Percentiles rank a stretch among this genome's conserved stretches.
These are phyloP conservation scores for Melampsora americana DNA, from an alignment of 1,284 basidiomycete species.

Conservation along the genomic window DNA sequence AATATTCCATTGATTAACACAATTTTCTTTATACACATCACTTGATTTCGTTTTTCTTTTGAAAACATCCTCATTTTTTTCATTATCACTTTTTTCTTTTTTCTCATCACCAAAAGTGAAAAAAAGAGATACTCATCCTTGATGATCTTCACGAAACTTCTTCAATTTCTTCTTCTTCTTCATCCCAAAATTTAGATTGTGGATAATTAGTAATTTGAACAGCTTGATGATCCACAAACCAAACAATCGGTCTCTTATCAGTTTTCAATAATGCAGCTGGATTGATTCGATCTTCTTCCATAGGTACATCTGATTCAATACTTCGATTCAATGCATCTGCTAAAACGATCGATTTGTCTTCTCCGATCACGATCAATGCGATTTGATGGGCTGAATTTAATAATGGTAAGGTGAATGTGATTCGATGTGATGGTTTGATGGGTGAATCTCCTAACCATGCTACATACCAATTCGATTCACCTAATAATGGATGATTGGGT, in stretches of 20 bases:
- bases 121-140: too few relatives aligned
- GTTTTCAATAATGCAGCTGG: conserved; percentile 28
- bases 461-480: conserved; percentile 43
- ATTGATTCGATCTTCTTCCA: conserved; percentile 43
- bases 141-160: too few relatives aligned
- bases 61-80: too few relatives aligned
- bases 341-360: conserved; percentile 18
- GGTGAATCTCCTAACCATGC: conserved; percentile 40
- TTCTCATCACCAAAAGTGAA: too few relatives aligned
- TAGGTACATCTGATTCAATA: conserved; percentile 40
- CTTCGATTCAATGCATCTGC: conserved; percentile 25
- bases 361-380: conserved; percentile 31
- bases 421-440: conserved; percentile 20
- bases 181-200: conserved; percentile 41
- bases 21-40: too few relatives aligned
- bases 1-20: too few relatives aligned
- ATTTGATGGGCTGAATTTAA: conserved; percentile 34
- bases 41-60: too few relatives aligned
- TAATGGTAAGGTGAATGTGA: conserved; percentile 36
- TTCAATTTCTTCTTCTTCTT: neutral
- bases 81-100: too few relatives aligned
- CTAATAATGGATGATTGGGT: conserved; percentile 34
- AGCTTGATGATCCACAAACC: conserved; percentile 30
- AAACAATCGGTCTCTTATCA: conserved; percentile 30
- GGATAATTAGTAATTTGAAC: conserved; percentile 32